Evolutionary conservation across 169 alveolate genomes (phyloP).

Genomic region (Amoebophrya sp.): DNA sequence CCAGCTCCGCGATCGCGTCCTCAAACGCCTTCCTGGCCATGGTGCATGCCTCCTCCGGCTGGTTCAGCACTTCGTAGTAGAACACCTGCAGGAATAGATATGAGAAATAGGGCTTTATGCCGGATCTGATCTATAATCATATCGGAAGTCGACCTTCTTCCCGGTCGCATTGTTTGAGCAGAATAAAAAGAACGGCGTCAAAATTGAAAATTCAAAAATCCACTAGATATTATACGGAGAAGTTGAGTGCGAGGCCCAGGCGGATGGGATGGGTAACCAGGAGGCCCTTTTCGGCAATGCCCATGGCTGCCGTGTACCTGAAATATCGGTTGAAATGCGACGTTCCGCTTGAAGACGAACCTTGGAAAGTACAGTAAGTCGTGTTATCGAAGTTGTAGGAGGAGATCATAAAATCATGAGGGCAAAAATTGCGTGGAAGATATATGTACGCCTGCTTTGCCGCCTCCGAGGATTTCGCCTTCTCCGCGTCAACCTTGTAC

Average conservation of each 20-base stretch:
- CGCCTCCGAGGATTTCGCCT: constrained; percentile 74
- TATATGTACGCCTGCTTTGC: constrained; percentile 81
- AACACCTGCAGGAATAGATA: constrained; percentile 49
- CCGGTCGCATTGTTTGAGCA: neutral
- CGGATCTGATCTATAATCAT: neutral
- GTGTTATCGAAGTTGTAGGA: too few relatives aligned
- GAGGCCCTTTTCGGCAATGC: constrained; percentile 80
- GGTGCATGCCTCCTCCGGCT: constrained; percentile 94
- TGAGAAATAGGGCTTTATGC: neutral
- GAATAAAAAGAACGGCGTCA: neutral
- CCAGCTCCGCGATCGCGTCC: constrained; percentile 83
- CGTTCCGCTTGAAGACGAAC: too few relatives aligned
- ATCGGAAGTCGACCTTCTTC: neutral
- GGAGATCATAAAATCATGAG: too few relatives aligned
- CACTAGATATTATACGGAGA: constrained; percentile 42
- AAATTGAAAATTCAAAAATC: too few relatives aligned
- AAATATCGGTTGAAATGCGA: too few relatives aligned
- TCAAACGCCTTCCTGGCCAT: constrained; percentile 91
- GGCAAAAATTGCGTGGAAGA: too few relatives aligned
- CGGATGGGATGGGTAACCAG: constrained; percentile 92
- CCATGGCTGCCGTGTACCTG: constrained; percentile 87
- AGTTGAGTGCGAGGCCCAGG: constrained; percentile 90
- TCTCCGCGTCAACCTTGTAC: constrained; percentile 76
- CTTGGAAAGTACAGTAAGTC: too few relatives aligned
- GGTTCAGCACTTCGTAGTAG: constrained; percentile 90